A percentile compares a stretch with the other conserved stretches of the same genome.
phyloP scores from a whole-genome alignment of 352 stramenopile genomes.

The Phytophthora chlamydospora region DNA sequence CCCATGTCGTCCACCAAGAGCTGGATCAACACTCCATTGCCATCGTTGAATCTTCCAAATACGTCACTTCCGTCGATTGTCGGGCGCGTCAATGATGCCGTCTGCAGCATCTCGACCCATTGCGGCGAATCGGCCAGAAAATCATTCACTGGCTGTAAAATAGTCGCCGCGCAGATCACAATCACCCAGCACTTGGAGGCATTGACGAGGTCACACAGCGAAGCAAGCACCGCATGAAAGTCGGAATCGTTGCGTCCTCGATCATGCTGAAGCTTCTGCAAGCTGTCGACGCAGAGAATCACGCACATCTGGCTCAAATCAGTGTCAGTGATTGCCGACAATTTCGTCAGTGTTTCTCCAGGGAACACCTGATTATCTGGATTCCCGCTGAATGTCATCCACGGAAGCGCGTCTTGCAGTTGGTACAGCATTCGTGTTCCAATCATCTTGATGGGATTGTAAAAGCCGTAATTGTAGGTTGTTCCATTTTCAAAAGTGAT shows the following conservation, averaged over 20 bases:
- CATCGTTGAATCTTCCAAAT: constrained; percentile 5
- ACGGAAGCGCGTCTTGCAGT: constrained; percentile 11
- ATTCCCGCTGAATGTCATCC: constrained; percentile 1
- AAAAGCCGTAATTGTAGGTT: constrained; percentile 6
- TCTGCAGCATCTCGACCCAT: constrained; percentile 5
- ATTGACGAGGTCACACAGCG: constrained; percentile 22
- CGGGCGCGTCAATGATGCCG: constrained; percentile 2
- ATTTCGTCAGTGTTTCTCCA: constrained; percentile 10
- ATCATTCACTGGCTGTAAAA: constrained; percentile 24
- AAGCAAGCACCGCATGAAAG: constrained; percentile 11
- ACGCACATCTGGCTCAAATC: constrained; percentile 18
- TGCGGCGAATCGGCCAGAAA: constrained; percentile 18
- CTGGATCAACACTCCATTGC: constrained; percentile 10
- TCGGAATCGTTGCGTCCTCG: constrained; percentile 12
- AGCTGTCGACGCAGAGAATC: constrained; percentile 22
- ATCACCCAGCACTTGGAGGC: constrained; percentile 29
- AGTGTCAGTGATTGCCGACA: constrained; percentile 14
- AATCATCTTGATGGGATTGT: constrained; percentile 5
- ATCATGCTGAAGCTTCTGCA: constrained; percentile 23
- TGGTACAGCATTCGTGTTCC: constrained; percentile 22
- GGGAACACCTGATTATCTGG: constrained; percentile 1
- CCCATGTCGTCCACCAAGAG: constrained; percentile 28
- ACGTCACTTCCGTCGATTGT: constrained; percentile 11
- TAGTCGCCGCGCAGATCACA: constrained; percentile 17
- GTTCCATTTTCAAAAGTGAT: constrained; percentile 28